Evolutionary conservation across 108 stramenopile species (phyloP), one percentile per base, ranked within the genome.

Genomic region (Nannochloropsis salina): DNA sequence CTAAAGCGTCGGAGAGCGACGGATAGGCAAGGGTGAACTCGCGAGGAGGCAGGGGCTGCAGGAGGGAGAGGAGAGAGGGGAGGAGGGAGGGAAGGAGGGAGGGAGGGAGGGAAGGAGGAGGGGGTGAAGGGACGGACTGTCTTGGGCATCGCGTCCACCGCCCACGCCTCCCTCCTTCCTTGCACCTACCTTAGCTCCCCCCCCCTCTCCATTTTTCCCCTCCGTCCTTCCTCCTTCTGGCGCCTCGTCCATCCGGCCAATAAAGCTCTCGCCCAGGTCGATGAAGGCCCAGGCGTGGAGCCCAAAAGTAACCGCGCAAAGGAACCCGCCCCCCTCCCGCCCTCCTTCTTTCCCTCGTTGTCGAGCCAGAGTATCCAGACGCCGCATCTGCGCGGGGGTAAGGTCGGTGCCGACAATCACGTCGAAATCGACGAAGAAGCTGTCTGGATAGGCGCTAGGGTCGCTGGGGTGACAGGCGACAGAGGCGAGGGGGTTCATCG

Each of bases 401-500:
- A 43, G 41, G 45, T 41, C 86, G 22, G 80, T 83, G n/a, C 20
- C 20, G 21, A 31, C 51, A 9, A 44, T 91, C 44, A 95, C 92
- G 83, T 93, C 90, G 91, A 94, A 98, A 79, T 90, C 84, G 44
- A 89, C 74, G 85, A 98, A 92, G 85, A 89, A 94, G 18, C 91
- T 90, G 45, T 90, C 90, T 83, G 94, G 94, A 4, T 86, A 90
- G 88, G 79, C 92, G 86, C 21, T 42, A 41, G 89, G 43, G 44
- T 83, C 42, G 45, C 85, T 81, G 82, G 94, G 93, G 41, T 93
- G 92, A 89, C 94, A 94, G 20, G 92, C 86, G 82, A 95, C 97
- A 6, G 61, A 74, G 84, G 95, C 89, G 11, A 97, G 86, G 5
- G 93, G 94, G 93, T 98, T 98, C 89, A 98, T 91, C 82, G 95